Evolutionary conservation across 2,329 filamentous ascomycete species (phyloP).

Genomic region (Penicillium sp.): DNA sequence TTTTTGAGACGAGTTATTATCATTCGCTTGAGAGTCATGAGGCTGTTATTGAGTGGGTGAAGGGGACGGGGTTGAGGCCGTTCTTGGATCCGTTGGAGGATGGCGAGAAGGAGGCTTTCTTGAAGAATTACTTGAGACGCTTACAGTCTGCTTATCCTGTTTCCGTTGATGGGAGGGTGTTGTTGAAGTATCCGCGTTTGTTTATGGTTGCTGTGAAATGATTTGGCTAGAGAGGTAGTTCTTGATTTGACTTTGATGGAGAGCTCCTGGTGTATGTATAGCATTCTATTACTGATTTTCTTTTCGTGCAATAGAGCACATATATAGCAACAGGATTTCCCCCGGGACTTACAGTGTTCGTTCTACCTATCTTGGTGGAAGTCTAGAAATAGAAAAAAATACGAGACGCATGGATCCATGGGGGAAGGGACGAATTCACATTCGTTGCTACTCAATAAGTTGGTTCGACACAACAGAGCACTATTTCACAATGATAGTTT

Average conservation of each 20-base stretch:
- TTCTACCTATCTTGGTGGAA: neutral
- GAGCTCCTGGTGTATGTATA: neutral
- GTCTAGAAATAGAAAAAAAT: too few species aligned
- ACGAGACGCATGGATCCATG: too few species aligned
- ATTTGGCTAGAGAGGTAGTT: neutral
- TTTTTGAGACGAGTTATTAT: conserved; percentile 57
- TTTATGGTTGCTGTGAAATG: conserved; percentile 52
- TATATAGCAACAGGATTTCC: fast-evolving
- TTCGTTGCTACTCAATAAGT: neutral
- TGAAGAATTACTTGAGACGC: conserved; percentile 48
- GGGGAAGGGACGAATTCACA: neutral
- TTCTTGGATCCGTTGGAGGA: conserved; percentile 51
- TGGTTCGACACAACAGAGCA: neutral
- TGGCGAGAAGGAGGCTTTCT: conserved; percentile 44
- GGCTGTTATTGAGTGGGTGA: conserved; percentile 60
- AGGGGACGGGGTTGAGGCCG: conserved; percentile 56
- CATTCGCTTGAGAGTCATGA: conserved; percentile 51
- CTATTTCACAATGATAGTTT: neutral
- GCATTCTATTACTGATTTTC: neutral
- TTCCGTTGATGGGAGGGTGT: conserved; percentile 52
- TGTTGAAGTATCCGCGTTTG: conserved; percentile 56
- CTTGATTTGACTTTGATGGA: neutral
- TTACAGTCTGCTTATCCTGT: conserved; percentile 47
- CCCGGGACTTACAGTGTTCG: too few species aligned
- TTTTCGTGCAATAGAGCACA: neutral